Conservation (phyloP, 1,284 basidiomycete species). For the Puccinia triticina region DNA sequence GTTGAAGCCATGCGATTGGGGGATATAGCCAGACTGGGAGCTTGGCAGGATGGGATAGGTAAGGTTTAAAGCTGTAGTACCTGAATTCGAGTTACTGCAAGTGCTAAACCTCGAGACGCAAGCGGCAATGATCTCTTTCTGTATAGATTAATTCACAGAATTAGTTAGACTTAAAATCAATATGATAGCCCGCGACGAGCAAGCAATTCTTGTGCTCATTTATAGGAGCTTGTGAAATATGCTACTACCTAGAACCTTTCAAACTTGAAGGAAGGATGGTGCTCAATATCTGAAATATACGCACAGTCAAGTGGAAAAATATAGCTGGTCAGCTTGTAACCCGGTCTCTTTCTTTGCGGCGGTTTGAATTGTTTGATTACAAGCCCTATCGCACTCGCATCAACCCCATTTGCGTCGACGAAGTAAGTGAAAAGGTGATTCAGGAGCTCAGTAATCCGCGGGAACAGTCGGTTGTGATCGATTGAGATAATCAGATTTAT, state of each 20-base stretch:
- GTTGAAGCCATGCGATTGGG: conserved; percentile 44
- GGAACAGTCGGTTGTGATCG: conserved; percentile 14
- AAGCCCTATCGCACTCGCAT: conserved; percentile 17
- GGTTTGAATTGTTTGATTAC: conserved; percentile 11
- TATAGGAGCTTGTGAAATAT: not conserved
- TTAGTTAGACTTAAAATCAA: conserved; percentile 16
- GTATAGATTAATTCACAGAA: conserved; percentile 28
- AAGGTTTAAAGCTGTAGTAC: conserved; percentile 13
- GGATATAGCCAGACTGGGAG: conserved; percentile 7
- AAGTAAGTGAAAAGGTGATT: conserved; percentile 15
- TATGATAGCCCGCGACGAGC: conserved; percentile 6
- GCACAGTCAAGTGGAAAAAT: conserved; percentile 12
- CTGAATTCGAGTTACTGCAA: conserved; percentile 8
- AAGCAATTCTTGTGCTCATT: not conserved
- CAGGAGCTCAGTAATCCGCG: not conserved
- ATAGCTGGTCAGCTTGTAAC: not conserved
- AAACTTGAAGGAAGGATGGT: not conserved
- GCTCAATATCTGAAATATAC: conserved; percentile 6
- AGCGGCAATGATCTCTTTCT: conserved; percentile 32
- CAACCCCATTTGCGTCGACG: conserved; percentile 11
- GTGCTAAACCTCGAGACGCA: conserved; percentile 25
- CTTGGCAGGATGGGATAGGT: conserved; percentile 6
- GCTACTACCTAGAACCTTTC: no score
- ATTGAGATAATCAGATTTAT: conserved; percentile 33
- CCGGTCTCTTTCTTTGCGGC: not conserved